Conservation (phyloP, 805 yeast species). For the Kodamaea leandrae region DNA sequence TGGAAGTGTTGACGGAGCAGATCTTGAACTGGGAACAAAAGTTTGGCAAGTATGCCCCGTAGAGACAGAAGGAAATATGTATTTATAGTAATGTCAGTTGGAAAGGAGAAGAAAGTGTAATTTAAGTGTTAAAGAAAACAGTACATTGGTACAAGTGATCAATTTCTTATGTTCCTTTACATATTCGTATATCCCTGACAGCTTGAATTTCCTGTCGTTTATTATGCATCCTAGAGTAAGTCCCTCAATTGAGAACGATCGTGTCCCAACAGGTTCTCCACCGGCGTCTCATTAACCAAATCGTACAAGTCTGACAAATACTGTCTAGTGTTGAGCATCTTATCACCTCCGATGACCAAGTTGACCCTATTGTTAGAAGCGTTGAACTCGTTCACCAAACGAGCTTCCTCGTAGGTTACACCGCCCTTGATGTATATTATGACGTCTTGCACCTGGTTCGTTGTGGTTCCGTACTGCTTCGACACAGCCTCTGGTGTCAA, state of each 20-base stretch:
- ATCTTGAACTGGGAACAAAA: constrained; percentile 77
- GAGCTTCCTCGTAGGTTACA: constrained; percentile 86
- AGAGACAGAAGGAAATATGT: constrained; percentile 8
- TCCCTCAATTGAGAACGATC: constrained; percentile 41
- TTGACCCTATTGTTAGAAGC: constrained; percentile 54
- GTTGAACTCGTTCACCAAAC: constrained; percentile 73
- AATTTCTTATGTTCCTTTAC: not conserved
- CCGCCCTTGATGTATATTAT: constrained; percentile 82
- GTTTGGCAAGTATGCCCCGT: constrained; percentile 53
- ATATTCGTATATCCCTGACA: not conserved
- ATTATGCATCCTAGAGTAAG: constrained; percentile 13
- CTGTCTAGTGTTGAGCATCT: constrained; percentile 30
- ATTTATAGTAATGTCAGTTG: too few species aligned
- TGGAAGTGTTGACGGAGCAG: constrained; percentile 73
- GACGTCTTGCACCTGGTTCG: constrained; percentile 52
- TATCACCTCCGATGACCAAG: constrained; percentile 73
- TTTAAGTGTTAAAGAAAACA: too few species aligned
- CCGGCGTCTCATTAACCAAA: constrained; percentile 21
- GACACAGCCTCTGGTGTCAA: constrained; percentile 38
- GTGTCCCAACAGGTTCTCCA: constrained; percentile 30
- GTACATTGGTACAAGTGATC: too few species aligned
- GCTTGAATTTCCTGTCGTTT: not conserved
- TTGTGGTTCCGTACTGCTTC: constrained; percentile 23
- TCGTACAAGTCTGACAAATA: constrained; percentile 37
- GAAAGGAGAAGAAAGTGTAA: too few species aligned